Evolutionary conservation across 2,329 filamentous ascomycete species (phyloP), one percentile per base, ranked within the genome.

Genomic region (Fusarium staphyleae): DNA sequence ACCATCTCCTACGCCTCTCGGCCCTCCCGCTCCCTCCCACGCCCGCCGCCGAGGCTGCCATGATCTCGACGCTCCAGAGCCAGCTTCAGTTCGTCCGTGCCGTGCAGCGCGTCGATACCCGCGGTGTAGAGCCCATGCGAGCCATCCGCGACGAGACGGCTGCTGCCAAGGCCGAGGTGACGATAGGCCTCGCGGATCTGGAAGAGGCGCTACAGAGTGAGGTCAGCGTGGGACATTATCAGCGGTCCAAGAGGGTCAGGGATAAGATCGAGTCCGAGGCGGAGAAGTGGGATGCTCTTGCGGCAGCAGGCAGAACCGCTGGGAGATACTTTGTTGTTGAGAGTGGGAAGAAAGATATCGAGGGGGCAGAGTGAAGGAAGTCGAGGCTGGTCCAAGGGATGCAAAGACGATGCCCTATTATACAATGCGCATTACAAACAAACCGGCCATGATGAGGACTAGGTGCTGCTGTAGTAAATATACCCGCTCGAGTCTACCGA

Each of bases 41-140:
- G 2, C 61, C 77, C 2, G 78, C 78, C 44, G 87, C 92, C 65
- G 88, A 96, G 70, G 67, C 77, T 0, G 75, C 79, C 19, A 91
- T 96, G 84, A 81, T 96, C 3, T 70, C 81, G 16, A 93, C 88
- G 1, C 81, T 99, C 2, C 82, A 87, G 45, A 86, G 89, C 26
- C 95, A 99, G 70, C 83, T 99, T 0, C 88, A 89, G 67, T 99
- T 99, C 69, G 92, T 98, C n/a, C 87, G 85, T 56, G 85, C 91
- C 57, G 87, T 98, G 15, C 93, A 96, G 69, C 78, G 81, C 36
- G 87, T 96, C 41, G 83, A 96, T 71, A 93, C 91, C 0, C 75
- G 79, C 0, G 86, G 82, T 3, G 79, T 97, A 0, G 80, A 86
- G 49, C 93, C 95, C 0, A 75, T 99, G 35, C 81, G 84, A 43